Evolutionary conservation across 495 filamentous ascomycete genomes (phyloP).

Genomic region (Endocarpon pusillum): DNA sequence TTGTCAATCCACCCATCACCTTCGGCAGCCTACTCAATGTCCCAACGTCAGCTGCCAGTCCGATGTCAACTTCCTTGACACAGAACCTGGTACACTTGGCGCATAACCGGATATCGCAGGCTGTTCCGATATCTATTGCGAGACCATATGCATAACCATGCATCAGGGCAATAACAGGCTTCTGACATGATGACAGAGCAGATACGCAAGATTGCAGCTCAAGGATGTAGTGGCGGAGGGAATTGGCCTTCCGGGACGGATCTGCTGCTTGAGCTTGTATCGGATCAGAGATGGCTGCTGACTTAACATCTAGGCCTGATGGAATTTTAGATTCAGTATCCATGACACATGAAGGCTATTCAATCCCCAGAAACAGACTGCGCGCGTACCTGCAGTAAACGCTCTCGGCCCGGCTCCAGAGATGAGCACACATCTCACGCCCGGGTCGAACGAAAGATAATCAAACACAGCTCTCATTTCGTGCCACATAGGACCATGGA

Average conservation of each 20-base stretch:
- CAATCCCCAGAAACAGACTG: too few relatives aligned
- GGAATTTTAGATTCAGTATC: too few relatives aligned
- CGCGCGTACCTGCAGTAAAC: constrained; percentile 47
- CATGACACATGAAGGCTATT: too few relatives aligned
- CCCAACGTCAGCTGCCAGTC: constrained; percentile 84
- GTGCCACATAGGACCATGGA: constrained; percentile 76
- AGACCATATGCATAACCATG: constrained; percentile 71
- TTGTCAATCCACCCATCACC: constrained; percentile 45
- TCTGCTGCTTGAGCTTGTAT: constrained; percentile 24
- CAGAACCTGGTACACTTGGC: constrained; percentile 44
- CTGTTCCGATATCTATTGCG: constrained; percentile 65
- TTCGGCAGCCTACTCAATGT: constrained; percentile 77
- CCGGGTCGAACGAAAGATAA: constrained; percentile 51
- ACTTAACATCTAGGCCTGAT: constrained; percentile 52
- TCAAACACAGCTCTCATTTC: constrained; percentile 60
- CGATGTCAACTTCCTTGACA: constrained; percentile 93
- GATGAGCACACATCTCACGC: constrained; percentile 64
- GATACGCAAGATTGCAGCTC: constrained; percentile 67
- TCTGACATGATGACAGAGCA: constrained; percentile 70
- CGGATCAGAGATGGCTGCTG: constrained; percentile 18
- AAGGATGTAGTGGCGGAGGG: constrained; percentile 46
- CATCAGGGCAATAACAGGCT: constrained; percentile 74
- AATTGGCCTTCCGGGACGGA: constrained; percentile 46
- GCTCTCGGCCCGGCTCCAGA: constrained; percentile 68
- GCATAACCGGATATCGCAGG: constrained; percentile 66